Base-by-base conservation (phyloP, 78 protist species). In the Dictyostelium firmibasis region DNA sequence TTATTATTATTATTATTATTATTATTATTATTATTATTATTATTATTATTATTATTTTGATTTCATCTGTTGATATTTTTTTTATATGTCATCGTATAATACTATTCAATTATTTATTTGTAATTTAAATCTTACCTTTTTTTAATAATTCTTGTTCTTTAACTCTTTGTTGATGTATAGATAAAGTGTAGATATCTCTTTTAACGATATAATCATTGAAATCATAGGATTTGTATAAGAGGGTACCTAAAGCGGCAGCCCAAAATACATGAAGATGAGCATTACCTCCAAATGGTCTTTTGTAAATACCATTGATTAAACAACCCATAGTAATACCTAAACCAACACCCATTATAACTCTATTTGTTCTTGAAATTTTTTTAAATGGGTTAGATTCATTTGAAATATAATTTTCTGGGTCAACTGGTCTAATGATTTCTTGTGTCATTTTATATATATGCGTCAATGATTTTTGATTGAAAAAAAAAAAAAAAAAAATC, bases 211-310 rank as follows among this genome's bases (percentile, higher is more conserved):
- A 47, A 38, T 75, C 85, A 76, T 86, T 83, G 44, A 41, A 57
- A 62, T 86, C 93, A 77, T 77, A 86, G 18, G 93, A 33, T 77
- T 77, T 86, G n/a, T 86, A 86, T 10, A 31, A 20, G 9, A 77
- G 4, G 18, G 43, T 31, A 62, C 81, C 64, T 0, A 57, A 27
- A 25, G 79, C 35, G 13, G 27, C 27, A 11, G 62, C 41, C 70
- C 60, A 77, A 11, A 82, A 23, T 2, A 64, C 29, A 8, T 86
- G 93, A 38, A 16, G 7, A 11, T 86, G 85, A 53, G 93, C 62
- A n/a, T 27, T 75, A 60, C 35, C 43, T 2, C 64, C 14, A 20
- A 57, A 38, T 77, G 93, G 93, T 43, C 67, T 77, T 60, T 77
- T 60, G 29, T 33, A 29, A 20, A 77, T 0, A 2, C 36, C 81